Conservation (phyloP, 257 asterid species). For the Rhazya stricta region DNA sequence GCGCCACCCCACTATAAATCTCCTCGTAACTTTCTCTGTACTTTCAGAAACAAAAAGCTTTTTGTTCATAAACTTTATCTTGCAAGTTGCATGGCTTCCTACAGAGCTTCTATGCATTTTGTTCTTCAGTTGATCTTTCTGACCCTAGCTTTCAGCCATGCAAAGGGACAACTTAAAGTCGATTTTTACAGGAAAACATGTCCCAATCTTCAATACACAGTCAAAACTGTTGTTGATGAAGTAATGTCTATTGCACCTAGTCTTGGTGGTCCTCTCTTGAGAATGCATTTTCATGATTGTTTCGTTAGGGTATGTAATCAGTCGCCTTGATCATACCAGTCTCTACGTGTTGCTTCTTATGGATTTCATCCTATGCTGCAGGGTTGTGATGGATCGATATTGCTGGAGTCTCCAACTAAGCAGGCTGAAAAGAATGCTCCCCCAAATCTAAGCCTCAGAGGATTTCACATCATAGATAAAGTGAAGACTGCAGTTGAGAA, state of each 20-base stretch:
- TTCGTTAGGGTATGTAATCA: slow-evolving; percentile 33
- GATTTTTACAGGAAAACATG: slow-evolving; percentile 32
- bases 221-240: slow-evolving; percentile 19
- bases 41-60: background rate
- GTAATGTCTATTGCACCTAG: slow-evolving; percentile 27
- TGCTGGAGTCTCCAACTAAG: slow-evolving; percentile 31
- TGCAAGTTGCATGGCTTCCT: slow-evolving; percentile 21
- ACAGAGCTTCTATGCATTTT: background rate
- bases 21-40: background rate
- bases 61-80: background rate
- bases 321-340: background rate
- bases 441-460: slow-evolving; percentile 45
- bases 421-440: slow-evolving; percentile 39
- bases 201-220: slow-evolving; percentile 24
- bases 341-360: background rate
- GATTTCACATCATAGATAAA: slow-evolving; percentile 39
- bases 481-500: slow-evolving; percentile 42
- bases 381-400: slow-evolving; percentile 58
- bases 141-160: slow-evolving; percentile 21
- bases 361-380: background rate
- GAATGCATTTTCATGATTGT: slow-evolving; percentile 54
- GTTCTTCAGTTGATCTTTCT: slow-evolving; percentile 20
- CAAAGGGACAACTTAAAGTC: slow-evolving; percentile 27
- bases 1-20: background rate
- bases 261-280: slow-evolving; percentile 39